phyloP scores from a whole-genome alignment of 192 early-diverging fungal species.

The Entomortierella chlamydospora region DNA sequence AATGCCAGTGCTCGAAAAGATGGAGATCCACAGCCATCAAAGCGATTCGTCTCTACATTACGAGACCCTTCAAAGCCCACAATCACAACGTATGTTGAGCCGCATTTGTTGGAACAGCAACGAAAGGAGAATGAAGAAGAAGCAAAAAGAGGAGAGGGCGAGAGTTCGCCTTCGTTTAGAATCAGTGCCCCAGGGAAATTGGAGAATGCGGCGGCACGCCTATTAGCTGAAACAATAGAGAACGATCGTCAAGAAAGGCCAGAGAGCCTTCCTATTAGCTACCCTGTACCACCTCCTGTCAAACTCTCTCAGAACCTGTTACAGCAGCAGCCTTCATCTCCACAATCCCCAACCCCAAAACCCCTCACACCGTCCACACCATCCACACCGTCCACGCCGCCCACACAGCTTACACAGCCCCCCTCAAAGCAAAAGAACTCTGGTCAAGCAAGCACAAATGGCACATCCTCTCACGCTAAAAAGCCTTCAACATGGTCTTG shows the following conservation, averaged over 20 bases:
- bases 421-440: constrained; percentile 18
- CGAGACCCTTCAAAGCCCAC: constrained; percentile 48
- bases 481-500: constrained; percentile 59
- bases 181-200: constrained; percentile 40
- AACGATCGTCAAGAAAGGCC: constrained; percentile 21
- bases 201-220: constrained; percentile 16
- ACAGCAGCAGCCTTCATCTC: constrained; percentile 32
- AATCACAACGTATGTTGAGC: constrained; percentile 48
- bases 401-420: not conserved
- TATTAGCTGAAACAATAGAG: constrained; percentile 18
- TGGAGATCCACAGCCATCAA: constrained; percentile 24
- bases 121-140: constrained; percentile 32
- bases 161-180: constrained; percentile 17
- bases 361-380: not conserved
- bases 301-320: constrained; percentile 46
- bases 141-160: not conserved
- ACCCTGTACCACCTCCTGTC: constrained; percentile 48
- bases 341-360: not conserved
- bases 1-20: constrained; percentile 1
- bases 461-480: constrained; percentile 26
- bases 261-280: constrained; percentile 36
- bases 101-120: constrained; percentile 49
- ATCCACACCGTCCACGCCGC: not conserved
- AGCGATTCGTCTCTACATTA: constrained; percentile 46
- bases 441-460: not conserved